Evolutionary conservation across 2,329 filamentous ascomycete species (phyloP).

Genomic region (Fusarium nisikadoi): DNA sequence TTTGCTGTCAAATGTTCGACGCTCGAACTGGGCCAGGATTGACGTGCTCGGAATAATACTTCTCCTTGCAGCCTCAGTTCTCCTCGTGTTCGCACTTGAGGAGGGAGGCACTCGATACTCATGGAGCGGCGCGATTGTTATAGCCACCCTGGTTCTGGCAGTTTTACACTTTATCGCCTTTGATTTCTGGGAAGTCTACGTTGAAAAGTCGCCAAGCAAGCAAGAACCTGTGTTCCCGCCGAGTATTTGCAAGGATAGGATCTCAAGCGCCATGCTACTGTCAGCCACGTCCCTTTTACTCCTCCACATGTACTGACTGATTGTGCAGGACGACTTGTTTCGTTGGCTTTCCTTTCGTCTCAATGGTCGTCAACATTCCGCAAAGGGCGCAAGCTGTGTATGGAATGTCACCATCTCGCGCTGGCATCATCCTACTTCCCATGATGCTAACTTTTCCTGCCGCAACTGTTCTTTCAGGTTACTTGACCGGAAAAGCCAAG

Average conservation of each 20-base stretch:
- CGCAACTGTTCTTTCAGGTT: neutral
- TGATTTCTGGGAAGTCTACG: neutral
- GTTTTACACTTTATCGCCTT: neutral
- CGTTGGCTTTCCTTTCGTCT: conserved; percentile 6
- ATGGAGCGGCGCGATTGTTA: neutral
- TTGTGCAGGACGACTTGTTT: neutral
- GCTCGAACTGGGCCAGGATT: neutral
- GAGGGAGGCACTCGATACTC: conserved; percentile 2
- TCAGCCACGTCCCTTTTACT: neutral
- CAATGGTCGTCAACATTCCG: conserved; percentile 4
- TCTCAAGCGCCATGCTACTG: conserved; percentile 11
- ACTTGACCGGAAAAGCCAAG: neutral
- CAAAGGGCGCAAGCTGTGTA: conserved; percentile 10
- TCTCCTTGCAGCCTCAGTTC: conserved; percentile 3
- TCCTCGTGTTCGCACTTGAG: conserved; percentile 4
- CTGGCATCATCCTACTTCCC: conserved; percentile 1
- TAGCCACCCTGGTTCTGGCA: neutral
- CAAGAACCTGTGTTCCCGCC: conserved; percentile 8
- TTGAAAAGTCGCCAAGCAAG: neutral
- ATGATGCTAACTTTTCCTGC: conserved; percentile 4
- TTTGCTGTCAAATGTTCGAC: neutral
- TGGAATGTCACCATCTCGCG: neutral
- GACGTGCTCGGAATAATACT: neutral
- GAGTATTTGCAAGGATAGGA: conserved; percentile 9
- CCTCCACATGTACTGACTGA: neutral